Evolutionary conservation across 2,329 filamentous ascomycete genomes (phyloP).

Genomic region (Hypoxylon sp.): DNA sequence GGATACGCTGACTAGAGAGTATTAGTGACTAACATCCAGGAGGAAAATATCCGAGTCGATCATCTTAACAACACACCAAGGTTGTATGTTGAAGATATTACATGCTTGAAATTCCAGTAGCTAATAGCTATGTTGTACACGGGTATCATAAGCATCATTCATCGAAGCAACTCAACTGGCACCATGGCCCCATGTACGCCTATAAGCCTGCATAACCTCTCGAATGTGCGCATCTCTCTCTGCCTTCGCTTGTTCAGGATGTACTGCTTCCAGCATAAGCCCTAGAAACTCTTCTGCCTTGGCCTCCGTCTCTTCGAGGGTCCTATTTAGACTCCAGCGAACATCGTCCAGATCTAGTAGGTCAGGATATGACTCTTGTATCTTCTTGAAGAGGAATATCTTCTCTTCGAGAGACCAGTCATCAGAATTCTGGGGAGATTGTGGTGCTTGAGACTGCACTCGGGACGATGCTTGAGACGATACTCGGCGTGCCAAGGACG

Average conservation of each 20-base stretch:
- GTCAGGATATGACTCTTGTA: conserved; percentile 47
- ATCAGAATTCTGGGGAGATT: conserved; percentile 1
- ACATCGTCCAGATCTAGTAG: conserved; percentile 43
- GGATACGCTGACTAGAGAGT: neutral
- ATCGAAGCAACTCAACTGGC: conserved; percentile 6
- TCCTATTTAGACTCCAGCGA: conserved; percentile 44
- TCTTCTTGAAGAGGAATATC: conserved; percentile 44
- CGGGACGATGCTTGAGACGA: conserved; percentile 2
- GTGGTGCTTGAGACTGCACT: neutral
- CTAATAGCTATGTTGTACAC: conserved; percentile 12
- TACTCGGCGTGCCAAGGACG: conserved; percentile 15
- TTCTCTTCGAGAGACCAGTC: conserved; percentile 50
- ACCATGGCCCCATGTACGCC: conserved; percentile 18
- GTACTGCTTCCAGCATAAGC: conserved; percentile 45
- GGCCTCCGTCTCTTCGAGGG: conserved; percentile 44
- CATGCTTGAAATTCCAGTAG: conserved; percentile 15
- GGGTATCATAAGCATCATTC: conserved; percentile 24
- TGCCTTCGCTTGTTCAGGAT: conserved; percentile 27
- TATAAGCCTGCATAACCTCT: conserved; percentile 41
- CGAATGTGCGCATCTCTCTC: conserved; percentile 32
- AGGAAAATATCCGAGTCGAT: conserved; percentile 16
- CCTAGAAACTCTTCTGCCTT: conserved; percentile 47
- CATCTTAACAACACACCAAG: neutral
- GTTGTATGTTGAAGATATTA: neutral
- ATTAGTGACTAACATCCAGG: neutral